A percentile compares a stretch with the other conserved stretches of the same genome.
These are phyloP conservation scores for Pseudogymnoascus sp. DNA, from an alignment of 2,329 filamentous ascomycete genomes.

Conservation along the genomic window DNA sequence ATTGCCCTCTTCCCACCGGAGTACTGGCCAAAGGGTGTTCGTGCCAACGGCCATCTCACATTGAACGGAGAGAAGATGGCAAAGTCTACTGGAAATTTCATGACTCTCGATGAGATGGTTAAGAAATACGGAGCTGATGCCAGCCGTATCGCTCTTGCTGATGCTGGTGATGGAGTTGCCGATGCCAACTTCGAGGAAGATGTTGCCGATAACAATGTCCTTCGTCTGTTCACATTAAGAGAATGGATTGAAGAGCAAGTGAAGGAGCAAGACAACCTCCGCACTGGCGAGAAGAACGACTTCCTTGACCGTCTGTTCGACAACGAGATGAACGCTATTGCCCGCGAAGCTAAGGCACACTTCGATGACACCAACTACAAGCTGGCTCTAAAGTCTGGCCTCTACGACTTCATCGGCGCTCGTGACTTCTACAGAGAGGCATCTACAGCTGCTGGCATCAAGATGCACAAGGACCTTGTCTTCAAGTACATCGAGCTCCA, in stretches of 20 bases:
- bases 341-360: conserved; percentile 69
- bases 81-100: conserved; percentile 95
- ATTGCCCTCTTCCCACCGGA: conserved; percentile 78
- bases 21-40: conserved; percentile 82
- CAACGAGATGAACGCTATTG: conserved; percentile 83
- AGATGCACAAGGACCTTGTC: conserved; percentile 79
- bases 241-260: conserved; percentile 89
- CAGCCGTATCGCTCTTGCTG: conserved; percentile 81
- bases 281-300: conserved; percentile 65
- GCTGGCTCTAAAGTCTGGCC: conserved; percentile 74
- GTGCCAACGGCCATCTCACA: conserved; percentile 87
- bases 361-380: conserved; percentile 79
- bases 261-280: conserved; percentile 62
- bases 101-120: conserved; percentile 79
- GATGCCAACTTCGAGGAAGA: conserved; percentile 97
- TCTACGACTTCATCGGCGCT: conserved; percentile 86
- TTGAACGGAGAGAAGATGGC: conserved; percentile 98
- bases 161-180: conserved; percentile 87
- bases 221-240: conserved; percentile 72
- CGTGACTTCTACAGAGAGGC: conserved; percentile 88
- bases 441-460: conserved; percentile 66
- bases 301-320: conserved; percentile 87
- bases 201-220: conserved; percentile 84
- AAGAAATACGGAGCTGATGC: conserved; percentile 94
- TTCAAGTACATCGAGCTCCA: conserved; percentile 80